Evolutionary conservation across 2,329 filamentous ascomycete genomes (phyloP), one percentile per base, ranked within the genome.

Genomic region (Mollisiaceae sp.): DNA sequence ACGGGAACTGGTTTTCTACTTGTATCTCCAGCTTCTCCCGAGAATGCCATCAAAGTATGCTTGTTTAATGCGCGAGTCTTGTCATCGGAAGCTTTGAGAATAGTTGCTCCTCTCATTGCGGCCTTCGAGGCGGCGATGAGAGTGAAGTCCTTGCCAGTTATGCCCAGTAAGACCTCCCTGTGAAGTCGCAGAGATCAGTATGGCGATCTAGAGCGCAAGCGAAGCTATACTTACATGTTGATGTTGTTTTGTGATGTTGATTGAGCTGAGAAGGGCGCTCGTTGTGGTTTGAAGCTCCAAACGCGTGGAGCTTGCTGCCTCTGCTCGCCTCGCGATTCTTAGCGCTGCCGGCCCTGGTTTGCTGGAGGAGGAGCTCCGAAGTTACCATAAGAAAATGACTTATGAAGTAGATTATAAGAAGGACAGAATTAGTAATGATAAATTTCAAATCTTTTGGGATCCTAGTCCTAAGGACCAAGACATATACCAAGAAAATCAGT

Each of bases 111-210:
- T 83, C 95, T 90, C 94, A 98, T 98, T 75, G 94, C 92, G 78
- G 95, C 95, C 85, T 99, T 98, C 70, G 94, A 98, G 75, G 95
- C 92, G 76, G 93, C 95, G 79, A 99, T 89, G 86, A 99, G 89
- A 83, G 94, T 96, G 81, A 97, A 99, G 87, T 99, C 96, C 85
- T 97, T 97, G 84, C 95, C 96, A 67, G 94, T 97, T 80, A 99
- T 97, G 77, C 95, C 95, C 74, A 99, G 87, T 78, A 99, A 87
- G 79, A 98, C 92, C 89, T 99, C 95, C 95, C 94, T 98, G 66
- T 62, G 63, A 32, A 8, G 38, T 55, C 50, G 43, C 35, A 67
- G 54, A 67, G 24, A 58, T 68, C 59, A 70, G 65, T 63, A 70
- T 61, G n/a, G 63, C 24, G 35, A 43, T 12, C 4, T 14, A 18